These are phyloP conservation scores for Wickerhamomyces sydowiorum DNA, from an alignment of 805 yeast genomes.

Conservation along the genomic window DNA sequence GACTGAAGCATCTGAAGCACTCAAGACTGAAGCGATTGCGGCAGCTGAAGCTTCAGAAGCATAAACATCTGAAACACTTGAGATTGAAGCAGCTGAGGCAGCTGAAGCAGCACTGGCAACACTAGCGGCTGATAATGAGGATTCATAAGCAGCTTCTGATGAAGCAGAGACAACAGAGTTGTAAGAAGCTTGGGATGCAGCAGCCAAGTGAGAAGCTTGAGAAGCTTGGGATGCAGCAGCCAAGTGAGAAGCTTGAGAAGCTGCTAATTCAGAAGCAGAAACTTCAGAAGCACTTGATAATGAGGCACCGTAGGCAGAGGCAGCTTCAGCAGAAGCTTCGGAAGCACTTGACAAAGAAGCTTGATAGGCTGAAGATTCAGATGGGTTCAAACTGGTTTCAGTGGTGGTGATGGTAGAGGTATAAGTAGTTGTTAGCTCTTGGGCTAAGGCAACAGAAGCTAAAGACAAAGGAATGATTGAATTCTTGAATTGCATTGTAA, in stretches of 20 bases:
- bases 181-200: conserved; percentile 21
- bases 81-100: conserved; percentile 13
- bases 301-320: conserved; percentile 14
- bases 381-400: conserved; percentile 23
- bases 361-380: conserved; percentile 13
- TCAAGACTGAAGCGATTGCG: conserved; percentile 10
- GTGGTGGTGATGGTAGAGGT: conserved; percentile 34
- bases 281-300: conserved; percentile 12
- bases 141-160: not conserved
- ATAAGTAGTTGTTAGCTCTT: conserved; percentile 28
- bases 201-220: conserved; percentile 13
- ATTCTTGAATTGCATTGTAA: conserved; percentile 19
- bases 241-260: conserved; percentile 9
- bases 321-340: conserved; percentile 11
- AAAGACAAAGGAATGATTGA: conserved; percentile 18
- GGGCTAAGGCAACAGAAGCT: conserved; percentile 27
- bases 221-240: conserved; percentile 19
- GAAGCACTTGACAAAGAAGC: conserved; percentile 9
- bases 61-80: conserved; percentile 13
- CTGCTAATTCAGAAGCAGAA: conserved; percentile 14
- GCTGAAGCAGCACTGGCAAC: conserved; percentile 8
- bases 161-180: conserved; percentile 15
- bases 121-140: too few species aligned
- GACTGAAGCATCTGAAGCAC: conserved; percentile 16
- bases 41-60: conserved; percentile 15